Conservation (phyloP, 192 early-diverging fungal genomes). For the Backusella mclennaniae region DNA sequence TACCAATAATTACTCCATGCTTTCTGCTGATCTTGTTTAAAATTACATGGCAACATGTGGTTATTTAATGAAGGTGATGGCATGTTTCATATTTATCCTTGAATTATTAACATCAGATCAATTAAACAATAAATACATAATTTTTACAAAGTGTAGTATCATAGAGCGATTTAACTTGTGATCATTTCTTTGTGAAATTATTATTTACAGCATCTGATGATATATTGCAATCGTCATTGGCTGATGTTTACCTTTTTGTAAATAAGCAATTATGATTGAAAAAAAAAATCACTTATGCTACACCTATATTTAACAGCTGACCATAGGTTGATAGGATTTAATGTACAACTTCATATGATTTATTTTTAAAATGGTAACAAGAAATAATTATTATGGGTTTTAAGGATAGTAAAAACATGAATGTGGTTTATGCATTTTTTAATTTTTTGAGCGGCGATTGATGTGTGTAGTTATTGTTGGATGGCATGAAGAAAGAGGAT, state of each 20-base stretch:
- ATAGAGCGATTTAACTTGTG: neutral
- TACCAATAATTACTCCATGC: too few species aligned
- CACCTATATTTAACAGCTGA: neutral
- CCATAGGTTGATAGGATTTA: neutral
- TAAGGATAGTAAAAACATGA: conserved; percentile 6
- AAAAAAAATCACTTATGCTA: neutral
- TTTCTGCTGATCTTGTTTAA: too few species aligned
- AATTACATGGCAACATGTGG: too few species aligned
- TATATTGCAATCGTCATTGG: neutral
- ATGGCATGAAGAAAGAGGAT: conserved; percentile 1
- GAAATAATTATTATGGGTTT: neutral
- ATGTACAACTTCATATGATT: neutral
- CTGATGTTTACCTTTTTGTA: neutral
- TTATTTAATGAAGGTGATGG: neutral
- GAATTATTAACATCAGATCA: neutral
- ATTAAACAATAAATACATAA: neutral
- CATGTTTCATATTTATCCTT: neutral
- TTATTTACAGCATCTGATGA: neutral
- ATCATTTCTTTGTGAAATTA: neutral
- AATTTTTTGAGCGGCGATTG: neutral
- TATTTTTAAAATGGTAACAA: neutral
- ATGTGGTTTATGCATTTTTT: neutral
- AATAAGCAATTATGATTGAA: neutral
- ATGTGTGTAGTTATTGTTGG: conserved; percentile 9
- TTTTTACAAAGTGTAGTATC: neutral